A percentile compares a stretch with the other conserved stretches of the same genome.
phyloP scores from a whole-genome alignment of 495 filamentous ascomycete genomes.

The Penicillium herquei region DNA sequence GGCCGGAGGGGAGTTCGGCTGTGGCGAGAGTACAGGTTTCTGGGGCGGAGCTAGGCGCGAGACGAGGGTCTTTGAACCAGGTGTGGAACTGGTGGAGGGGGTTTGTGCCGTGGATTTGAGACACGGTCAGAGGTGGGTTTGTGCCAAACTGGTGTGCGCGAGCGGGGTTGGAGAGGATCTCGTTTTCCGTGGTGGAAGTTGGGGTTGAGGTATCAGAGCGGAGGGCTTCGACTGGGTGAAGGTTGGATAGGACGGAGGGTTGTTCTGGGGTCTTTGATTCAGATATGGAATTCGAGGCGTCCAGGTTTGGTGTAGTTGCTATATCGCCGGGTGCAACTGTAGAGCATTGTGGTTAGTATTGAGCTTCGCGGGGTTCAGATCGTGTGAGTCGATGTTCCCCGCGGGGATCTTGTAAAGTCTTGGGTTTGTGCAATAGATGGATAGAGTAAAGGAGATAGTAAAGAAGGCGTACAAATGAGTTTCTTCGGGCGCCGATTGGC shows the following conservation, averaged over 20 bases:
- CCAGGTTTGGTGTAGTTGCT: conserved; percentile 17
- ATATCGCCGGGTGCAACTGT: conserved; percentile 49
- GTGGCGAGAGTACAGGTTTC: conserved; percentile 81
- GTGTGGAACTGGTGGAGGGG: conserved; percentile 80
- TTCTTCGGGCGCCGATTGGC: conserved; percentile 38
- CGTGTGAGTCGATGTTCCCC: conserved; percentile 4
- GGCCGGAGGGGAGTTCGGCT: conserved; percentile 78
- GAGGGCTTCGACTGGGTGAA: conserved; percentile 20
- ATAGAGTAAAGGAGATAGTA: not conserved
- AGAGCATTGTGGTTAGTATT: conserved; percentile 15
- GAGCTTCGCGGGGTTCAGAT: not conserved
- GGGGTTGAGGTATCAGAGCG: conserved; percentile 39
- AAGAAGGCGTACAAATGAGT: conserved; percentile 38
- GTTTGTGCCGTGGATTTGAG: conserved; percentile 39
- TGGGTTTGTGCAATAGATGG: not conserved
- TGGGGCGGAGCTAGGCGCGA: conserved; percentile 58
- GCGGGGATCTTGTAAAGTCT: not conserved
- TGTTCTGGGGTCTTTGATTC: conserved; percentile 54
- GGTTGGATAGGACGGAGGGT: conserved; percentile 34
- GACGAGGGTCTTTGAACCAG: conserved; percentile 77
- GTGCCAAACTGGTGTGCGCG: conserved; percentile 48
- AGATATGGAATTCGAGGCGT: conserved; percentile 27
- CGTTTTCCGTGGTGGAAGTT: conserved; percentile 32
- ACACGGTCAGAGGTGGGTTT: conserved; percentile 44
- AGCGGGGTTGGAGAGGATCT: conserved; percentile 39